phyloP scores from a whole-genome alignment of 805 yeast genomes.

The Saccharomycopsis sp. region DNA sequence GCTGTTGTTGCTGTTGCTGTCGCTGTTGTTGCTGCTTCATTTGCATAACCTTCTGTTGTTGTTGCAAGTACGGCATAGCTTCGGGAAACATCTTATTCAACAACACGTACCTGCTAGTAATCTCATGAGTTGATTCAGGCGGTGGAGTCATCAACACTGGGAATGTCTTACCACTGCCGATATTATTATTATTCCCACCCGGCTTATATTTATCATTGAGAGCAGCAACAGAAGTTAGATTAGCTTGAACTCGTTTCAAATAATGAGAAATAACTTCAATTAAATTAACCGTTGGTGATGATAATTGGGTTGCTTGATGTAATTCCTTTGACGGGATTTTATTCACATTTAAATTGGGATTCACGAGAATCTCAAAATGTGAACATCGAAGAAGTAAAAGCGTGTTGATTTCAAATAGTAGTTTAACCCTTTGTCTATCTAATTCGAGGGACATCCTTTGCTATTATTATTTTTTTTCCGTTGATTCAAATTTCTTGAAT shows the following conservation, averaged over 20 bases:
- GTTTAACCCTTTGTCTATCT: conserved; percentile 17
- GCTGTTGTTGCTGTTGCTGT: conserved; percentile 14
- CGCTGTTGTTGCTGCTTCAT: conserved; percentile 19
- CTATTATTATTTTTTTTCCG: no score
- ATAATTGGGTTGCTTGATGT: not conserved
- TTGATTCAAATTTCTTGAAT: no score
- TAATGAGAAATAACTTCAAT: conserved; percentile 13
- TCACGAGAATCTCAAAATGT: conserved; percentile 12
- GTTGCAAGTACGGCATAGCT: conserved; percentile 14
- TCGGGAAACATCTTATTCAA: conserved; percentile 17
- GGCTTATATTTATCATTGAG: conserved; percentile 17
- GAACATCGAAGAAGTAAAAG: conserved; percentile 14
- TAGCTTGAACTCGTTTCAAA: conserved; percentile 18
- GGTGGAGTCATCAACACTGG: conserved; percentile 19
- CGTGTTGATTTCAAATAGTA: conserved; percentile 19
- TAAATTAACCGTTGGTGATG: conserved; percentile 8
- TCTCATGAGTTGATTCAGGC: conserved; percentile 17
- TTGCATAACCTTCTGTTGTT: conserved; percentile 11
- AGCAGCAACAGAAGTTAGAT: conserved; percentile 20
- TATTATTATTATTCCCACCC: not conserved
- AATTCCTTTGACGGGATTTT: conserved; percentile 14
- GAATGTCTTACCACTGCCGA: conserved; percentile 4
- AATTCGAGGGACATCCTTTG: conserved; percentile 11
- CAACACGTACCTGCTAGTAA: conserved; percentile 9
- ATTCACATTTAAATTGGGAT: conserved; percentile 17